Conservation (phyloP, 306 rosid species). For the Alnus rubra region DNA sequence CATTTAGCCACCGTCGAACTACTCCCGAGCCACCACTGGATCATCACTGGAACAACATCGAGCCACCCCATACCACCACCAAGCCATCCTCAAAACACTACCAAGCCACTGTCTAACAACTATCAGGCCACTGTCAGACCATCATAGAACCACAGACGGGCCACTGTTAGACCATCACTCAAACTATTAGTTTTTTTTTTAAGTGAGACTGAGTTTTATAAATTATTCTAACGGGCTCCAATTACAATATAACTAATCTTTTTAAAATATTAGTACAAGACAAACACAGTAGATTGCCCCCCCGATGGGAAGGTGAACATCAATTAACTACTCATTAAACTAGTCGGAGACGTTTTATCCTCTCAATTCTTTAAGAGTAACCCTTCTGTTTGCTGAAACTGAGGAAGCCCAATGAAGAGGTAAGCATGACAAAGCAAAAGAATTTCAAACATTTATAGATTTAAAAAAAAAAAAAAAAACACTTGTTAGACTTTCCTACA, state of each 20-base stretch:
- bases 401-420: not conserved
- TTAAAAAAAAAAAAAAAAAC: not conserved
- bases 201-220: no score
- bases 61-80: no score
- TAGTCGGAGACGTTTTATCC: not conserved
- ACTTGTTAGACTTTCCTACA: not conserved
- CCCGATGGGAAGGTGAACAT: slow-evolving; percentile 7
- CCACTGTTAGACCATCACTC: no score
- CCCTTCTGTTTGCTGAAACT: not conserved
- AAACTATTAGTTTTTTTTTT: no score
- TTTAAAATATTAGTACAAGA: not conserved
- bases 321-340: slow-evolving; percentile 12
- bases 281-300: slow-evolving; percentile 13
- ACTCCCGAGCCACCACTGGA: no score
- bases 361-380: not conserved
- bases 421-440: slow-evolving; percentile 22
- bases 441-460: not conserved
- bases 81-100: no score
- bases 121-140: no score
- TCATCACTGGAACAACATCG: no score
- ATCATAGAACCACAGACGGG: no score
- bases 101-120: no score
- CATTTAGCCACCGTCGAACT: no score
- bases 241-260: not conserved
- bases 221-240: fast-evolving